Evolutionary conservation across 768 basidiomycete genomes (phyloP).

Genomic region (Amanita pseudoporphyria): DNA sequence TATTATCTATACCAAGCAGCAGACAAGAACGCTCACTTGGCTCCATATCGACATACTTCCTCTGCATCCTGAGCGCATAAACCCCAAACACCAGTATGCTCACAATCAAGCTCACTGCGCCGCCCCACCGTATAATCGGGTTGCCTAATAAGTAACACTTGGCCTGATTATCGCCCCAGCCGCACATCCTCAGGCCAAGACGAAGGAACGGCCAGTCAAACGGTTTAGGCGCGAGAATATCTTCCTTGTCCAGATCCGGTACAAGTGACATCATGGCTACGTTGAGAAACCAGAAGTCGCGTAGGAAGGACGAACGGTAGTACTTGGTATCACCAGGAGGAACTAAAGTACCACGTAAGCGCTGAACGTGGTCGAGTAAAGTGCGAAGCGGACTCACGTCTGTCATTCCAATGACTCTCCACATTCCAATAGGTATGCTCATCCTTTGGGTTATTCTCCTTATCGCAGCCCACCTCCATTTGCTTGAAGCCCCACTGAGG

Average conservation of each 20-base stretch:
- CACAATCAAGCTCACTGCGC: conserved; percentile 53
- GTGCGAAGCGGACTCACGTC: conserved; percentile 49
- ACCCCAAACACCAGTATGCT: conserved; percentile 42
- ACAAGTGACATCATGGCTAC: conserved; percentile 99
- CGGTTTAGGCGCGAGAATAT: conserved; percentile 90
- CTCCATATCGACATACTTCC: conserved; percentile 89
- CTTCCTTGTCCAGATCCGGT: conserved; percentile 97
- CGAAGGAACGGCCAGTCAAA: conserved; percentile 91
- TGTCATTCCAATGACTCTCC: conserved; percentile 94
- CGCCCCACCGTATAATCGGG: conserved; percentile 90
- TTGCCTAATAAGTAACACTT: conserved; percentile 95
- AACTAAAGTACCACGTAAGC: conserved; percentile 35
- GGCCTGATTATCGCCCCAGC: conserved; percentile 78
- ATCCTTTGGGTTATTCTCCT: conserved; percentile 77
- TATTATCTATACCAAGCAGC: background rate
- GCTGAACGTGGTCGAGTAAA: conserved; percentile 1
- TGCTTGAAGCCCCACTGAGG: conserved; percentile 99
- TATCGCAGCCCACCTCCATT: conserved; percentile 90
- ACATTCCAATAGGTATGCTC: conserved; percentile 96
- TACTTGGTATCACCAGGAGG: conserved; percentile 74
- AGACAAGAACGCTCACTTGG: conserved; percentile 42
- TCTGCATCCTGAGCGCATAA: conserved; percentile 76
- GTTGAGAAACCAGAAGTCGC: conserved; percentile 98
- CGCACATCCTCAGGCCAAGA: conserved; percentile 93
- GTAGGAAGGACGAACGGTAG: conserved; percentile 86